phyloP scores from a whole-genome alignment of 768 basidiomycete species.

The Calocybe cyanea region DNA sequence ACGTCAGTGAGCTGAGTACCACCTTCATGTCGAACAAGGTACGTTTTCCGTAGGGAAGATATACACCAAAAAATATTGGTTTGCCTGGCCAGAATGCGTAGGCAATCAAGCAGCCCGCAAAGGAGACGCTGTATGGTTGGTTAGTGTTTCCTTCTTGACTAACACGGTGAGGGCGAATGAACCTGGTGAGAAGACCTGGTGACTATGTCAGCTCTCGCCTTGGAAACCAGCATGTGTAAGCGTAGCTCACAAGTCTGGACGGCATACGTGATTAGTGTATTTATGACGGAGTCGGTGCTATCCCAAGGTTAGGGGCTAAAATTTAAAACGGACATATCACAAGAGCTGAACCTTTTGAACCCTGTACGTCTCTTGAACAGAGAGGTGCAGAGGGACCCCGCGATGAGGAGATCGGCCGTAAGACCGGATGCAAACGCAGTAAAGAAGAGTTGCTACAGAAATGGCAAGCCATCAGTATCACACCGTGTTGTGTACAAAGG shows the following conservation, averaged over 20 bases:
- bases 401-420: conserved; percentile 36
- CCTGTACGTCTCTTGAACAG: conserved; percentile 28
- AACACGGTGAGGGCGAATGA: neutral
- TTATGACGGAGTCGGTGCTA: conserved; percentile 44
- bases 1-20: too few species aligned
- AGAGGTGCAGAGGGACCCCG: conserved; percentile 28
- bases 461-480: too few species aligned
- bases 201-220: neutral
- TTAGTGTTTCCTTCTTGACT: neutral
- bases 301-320: neutral
- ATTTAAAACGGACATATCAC: too few species aligned
- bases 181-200: conserved; percentile 31
- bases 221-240: too few species aligned
- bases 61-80: conserved; percentile 41
- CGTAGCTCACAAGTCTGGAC: conserved; percentile 42
- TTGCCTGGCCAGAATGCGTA: conserved; percentile 40
- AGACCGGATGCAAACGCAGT: conserved; percentile 30
- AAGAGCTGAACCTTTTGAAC: conserved; percentile 19
- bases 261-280: conserved; percentile 40
- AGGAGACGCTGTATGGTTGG: conserved; percentile 20
- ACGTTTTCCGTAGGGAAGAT: conserved; percentile 44
- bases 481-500: too few species aligned
- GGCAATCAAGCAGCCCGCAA: conserved; percentile 25
- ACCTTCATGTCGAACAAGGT: too few species aligned
- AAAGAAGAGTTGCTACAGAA: conserved; percentile 28